Base-by-base conservation (phyloP, 1,284 basidiomycete genomes). In the Pterulicium gracile region DNA sequence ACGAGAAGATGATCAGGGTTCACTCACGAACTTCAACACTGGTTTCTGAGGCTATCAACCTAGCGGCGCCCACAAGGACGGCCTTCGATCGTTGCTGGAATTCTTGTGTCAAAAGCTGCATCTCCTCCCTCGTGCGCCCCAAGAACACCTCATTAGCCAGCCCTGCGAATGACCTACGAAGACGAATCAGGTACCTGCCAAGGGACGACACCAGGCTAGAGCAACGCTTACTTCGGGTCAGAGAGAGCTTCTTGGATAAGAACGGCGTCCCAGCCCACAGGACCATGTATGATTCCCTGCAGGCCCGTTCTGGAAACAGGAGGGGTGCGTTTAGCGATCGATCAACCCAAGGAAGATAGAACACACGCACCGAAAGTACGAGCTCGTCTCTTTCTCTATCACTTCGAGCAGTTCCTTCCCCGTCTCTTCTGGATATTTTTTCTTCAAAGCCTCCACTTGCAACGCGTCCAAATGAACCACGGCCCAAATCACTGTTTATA, bases 201-300 rank as follows among this genome's bases (percentile, higher is more conserved):
- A n/a, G n/a, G n/a, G n/a, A n/a, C n/a, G n/a, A n/a, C n/a, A n/a
- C n/a, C n/a, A n/a, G n/a, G n/a, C n/a, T n/a, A n/a, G n/a, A n/a
- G n/a, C n/a, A n/a, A n/a, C n/a, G n/a, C n/a, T n/a, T n/a, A n/a
- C n/a, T n/a, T n/a, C n/a, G n/a, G n/a, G n/a, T 65, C 67, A 4
- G 48, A 22, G 17, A 67, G 52, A 1, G 66, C 62, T 12, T 54
- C 52, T 19, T 56, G 53, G 1, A 61, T 55, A 17, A 68, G 58
- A 10, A 65, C 63, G 14, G 62, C 65, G 46, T 72, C 69, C 53
- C 61, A 70, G 34, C 55, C 55, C 1, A 72, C 50, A 2, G 69
- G 69, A 0, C 69, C 69, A 13, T 62, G 55, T 0, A 62, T 56
- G 2, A 69, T 54, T 1, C 57, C 67, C 10, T 60, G 59, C 17